Conservation (phyloP, 108 stramenopile genomes). For the Fragilariopsis cylindrus region DNA sequence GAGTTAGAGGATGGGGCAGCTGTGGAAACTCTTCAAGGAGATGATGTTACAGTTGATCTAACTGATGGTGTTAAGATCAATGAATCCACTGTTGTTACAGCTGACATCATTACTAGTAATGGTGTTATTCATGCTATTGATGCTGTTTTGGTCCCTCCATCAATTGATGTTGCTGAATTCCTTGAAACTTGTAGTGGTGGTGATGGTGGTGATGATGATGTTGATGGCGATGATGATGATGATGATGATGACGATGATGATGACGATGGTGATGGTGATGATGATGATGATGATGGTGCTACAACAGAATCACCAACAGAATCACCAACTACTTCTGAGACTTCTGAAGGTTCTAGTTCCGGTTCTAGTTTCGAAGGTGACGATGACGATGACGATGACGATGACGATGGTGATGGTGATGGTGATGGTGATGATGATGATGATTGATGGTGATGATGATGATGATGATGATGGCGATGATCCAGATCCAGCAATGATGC, state of each 20-base stretch:
- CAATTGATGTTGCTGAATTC: too few relatives aligned
- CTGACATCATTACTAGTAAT: neutral
- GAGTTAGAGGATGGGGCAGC: too few relatives aligned
- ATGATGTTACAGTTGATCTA: too few relatives aligned
- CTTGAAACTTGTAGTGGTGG: too few relatives aligned
- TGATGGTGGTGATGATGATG: neutral
- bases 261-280: neutral
- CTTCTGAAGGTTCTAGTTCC: neutral
- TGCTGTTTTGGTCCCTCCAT: neutral
- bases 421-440: neutral
- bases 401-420: neutral
- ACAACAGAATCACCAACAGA: neutral
- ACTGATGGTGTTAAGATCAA: too few relatives aligned
- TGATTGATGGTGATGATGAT: neutral
- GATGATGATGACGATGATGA: neutral
- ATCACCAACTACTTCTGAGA: neutral
- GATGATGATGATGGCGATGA: neutral
- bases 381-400: neutral
- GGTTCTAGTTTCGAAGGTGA: neutral
- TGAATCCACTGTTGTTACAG: too few relatives aligned
- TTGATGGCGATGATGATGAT: neutral
- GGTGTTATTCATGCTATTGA: slow-evolving; percentile 2
- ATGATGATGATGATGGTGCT: neutral
- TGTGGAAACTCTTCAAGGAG: too few relatives aligned
- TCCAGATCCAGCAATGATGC: neutral